phyloP scores from a whole-genome alignment of 768 basidiomycete species.

The Tylopilus balloui region DNA sequence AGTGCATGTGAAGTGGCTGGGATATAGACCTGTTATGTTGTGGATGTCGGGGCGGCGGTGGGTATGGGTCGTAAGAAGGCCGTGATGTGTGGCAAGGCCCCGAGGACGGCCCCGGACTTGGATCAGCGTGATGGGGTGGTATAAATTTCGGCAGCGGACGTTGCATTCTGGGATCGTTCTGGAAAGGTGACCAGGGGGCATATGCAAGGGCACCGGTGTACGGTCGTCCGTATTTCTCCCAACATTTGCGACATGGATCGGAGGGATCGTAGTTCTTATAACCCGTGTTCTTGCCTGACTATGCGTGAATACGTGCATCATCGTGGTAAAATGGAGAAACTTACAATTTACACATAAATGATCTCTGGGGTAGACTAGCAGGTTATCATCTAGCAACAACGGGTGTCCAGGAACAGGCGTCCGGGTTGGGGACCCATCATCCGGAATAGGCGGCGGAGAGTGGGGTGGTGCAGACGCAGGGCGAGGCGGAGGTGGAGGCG shows the following conservation, averaged over 20 bases:
- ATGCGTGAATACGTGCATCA: background rate
- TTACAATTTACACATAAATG: slow-evolving; percentile 66
- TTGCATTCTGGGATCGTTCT: slow-evolving; percentile 24
- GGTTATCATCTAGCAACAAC: slow-evolving; percentile 52
- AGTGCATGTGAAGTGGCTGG: slow-evolving; percentile 6
- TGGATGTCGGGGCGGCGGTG: slow-evolving; percentile 6
- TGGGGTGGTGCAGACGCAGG: slow-evolving; percentile 14
- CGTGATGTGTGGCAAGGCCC: background rate
- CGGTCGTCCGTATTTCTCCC: slow-evolving; percentile 60
- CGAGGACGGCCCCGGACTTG: background rate
- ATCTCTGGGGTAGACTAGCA: slow-evolving; percentile 67
- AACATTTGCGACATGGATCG: slow-evolving; percentile 69
- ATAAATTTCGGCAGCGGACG: slow-evolving; percentile 25
- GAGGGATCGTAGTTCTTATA: slow-evolving; percentile 66
- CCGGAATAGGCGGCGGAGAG: slow-evolving; percentile 21
- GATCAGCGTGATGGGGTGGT: slow-evolving; percentile 18
- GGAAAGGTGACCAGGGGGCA: slow-evolving; percentile 36
- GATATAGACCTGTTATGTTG: slow-evolving; percentile 20
- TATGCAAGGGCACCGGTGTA: slow-evolving; percentile 60
- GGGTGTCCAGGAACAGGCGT: slow-evolving; percentile 64
- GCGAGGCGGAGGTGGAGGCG: slow-evolving; percentile 3
- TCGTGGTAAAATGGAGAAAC: slow-evolving; percentile 7
- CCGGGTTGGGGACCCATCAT: slow-evolving; percentile 61
- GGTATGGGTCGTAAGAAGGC: background rate
- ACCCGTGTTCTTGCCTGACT: slow-evolving; percentile 65